Evolutionary conservation across 1,284 basidiomycete species (phyloP), one percentile per base, ranked within the genome.

Genomic region (Sphagnurus paluster): DNA sequence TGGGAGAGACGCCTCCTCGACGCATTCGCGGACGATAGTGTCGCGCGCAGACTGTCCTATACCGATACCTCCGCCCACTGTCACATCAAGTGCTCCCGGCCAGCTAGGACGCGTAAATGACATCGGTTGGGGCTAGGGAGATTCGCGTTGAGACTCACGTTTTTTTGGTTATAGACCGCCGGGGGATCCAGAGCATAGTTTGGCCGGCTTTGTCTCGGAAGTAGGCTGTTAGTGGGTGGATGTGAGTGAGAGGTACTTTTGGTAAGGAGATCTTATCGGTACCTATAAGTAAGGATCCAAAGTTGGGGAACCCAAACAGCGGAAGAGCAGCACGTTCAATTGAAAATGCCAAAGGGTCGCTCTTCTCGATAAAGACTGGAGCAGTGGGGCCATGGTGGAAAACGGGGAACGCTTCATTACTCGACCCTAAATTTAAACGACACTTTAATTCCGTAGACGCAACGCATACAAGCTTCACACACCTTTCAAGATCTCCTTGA

Each of bases 261-360:
- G n/a, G n/a, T n/a, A 39, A 20, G 10, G 11, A 34, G n/a, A 29
- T 13, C n/a, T 11, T 8, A 14, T 14, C 44, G 56, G 40, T 41
- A 66, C 70, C 71, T 17, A 58, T 72, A n/a, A 74, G 62, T 10
- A 74, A 57, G 29, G 63, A 67, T 33, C 72, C 72, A 52, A 68
- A 74, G 46, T 74, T 73, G 14, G 63, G 55, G 23, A 74, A 67
- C 7, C 69, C 68, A 48, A 74, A 74, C n/a, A 74, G 48, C 33
- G 71, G 71, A 6, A 74, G 59, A 6, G 67, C 69, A 38, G 72
- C 67, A 28, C 71, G 68, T 48, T 74, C 71, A 35, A 73, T 66
- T 10, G 67, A 61, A 40, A 73, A 71, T 26, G 70, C 71, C 10
- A 70, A 46, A 9, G 61, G 55, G 29, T 63, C 59, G 30, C 49